Base-by-base conservation (phyloP, 768 basidiomycete species). In the Suillus brevipes region DNA sequence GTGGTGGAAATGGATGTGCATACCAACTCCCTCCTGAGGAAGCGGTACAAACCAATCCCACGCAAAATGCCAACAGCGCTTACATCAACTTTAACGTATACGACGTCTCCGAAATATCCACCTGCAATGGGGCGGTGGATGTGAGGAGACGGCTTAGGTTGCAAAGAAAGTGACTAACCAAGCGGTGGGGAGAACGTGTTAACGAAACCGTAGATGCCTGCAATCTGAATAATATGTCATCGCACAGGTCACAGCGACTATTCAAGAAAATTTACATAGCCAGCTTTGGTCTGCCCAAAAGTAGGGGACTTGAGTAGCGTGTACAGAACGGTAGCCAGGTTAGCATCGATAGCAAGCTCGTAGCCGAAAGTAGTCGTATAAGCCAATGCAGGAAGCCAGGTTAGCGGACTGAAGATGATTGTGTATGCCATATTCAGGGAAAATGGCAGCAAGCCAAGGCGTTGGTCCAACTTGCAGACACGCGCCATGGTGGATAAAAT, bases 301-400 rank as follows among this genome's bases (percentile, higher is more conserved):
- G 69, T 53, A 4, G 74, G 68, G 50, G 72, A 72, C 65, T 77
- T 75, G 72, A 77, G 82, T 20, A 83, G 69, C 10, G 52, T 69
- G 66, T 78, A 81, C 18, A 86, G 73, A 9, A 83, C 77, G 63
- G 76, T 80, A n/a, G 82, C 79, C 67, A 87, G 75, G 65, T 82
- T 81, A 8, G 81, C 81, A 67, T 89, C 85, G 50, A 89, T 79
- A 1, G 83, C 81, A 8, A 89, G 79, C 72, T 88, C 87, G 55
- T 82, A 79, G 0, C 87, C 87, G 67, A 88, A 87, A 3, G 85
- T 85, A 1, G 82, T 82, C 43, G 82, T 66, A 64, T 88, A 88
- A 14, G 81, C 83, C 10, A 86, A 69, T 0, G 82, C 73, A 0
- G 86, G 85, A 3, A 87, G 79, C 84, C 85, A 87, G 1, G 86